Conservation (phyloP, 2,329 filamentous ascomycete species). For the Bipolaris victoriae region DNA sequence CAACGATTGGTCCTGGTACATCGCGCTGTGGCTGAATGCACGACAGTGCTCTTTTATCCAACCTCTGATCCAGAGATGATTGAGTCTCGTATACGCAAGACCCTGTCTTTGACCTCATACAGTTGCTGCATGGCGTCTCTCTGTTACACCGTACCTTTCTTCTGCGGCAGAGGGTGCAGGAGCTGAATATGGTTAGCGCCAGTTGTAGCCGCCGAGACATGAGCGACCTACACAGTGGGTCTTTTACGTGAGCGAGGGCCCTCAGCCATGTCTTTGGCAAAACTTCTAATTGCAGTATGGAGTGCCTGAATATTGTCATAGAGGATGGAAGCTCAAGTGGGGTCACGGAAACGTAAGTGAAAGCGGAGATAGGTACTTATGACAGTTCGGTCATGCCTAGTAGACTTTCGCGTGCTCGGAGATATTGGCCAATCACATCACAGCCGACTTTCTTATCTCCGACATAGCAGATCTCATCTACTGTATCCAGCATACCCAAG, state of each 20-base stretch:
- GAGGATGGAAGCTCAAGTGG: not conserved
- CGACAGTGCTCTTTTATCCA: slow-evolving; percentile 2
- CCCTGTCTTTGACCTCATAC: slow-evolving; percentile 59
- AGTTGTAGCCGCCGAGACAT: not conserved
- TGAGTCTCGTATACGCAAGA: slow-evolving; percentile 58
- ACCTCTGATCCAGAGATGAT: slow-evolving; percentile 3
- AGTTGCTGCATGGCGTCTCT: slow-evolving; percentile 64
- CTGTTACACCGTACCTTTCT: slow-evolving; percentile 69
- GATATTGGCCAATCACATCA: not conserved
- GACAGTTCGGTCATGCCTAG: not conserved
- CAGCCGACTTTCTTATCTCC: slow-evolving; percentile 11
- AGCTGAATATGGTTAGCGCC: slow-evolving; percentile 43
- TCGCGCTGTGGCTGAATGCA: slow-evolving; percentile 3
- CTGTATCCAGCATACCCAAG: slow-evolving; percentile 18
- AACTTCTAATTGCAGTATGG: not conserved
- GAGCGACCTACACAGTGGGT: slow-evolving; percentile 51
- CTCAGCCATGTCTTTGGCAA: slow-evolving; percentile 25
- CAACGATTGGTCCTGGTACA: not conserved
- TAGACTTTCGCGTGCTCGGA: not conserved
- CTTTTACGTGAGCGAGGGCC: slow-evolving; percentile 47
- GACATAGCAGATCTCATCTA: slow-evolving; percentile 17
- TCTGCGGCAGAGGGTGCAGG: slow-evolving; percentile 64
- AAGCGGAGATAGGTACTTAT: slow-evolving; percentile 5
- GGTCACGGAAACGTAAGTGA: not conserved
- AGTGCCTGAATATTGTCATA: no score